Base-by-base conservation (phyloP, 176 grass and related monocot genomes). In the Lolium multiflorum region DNA sequence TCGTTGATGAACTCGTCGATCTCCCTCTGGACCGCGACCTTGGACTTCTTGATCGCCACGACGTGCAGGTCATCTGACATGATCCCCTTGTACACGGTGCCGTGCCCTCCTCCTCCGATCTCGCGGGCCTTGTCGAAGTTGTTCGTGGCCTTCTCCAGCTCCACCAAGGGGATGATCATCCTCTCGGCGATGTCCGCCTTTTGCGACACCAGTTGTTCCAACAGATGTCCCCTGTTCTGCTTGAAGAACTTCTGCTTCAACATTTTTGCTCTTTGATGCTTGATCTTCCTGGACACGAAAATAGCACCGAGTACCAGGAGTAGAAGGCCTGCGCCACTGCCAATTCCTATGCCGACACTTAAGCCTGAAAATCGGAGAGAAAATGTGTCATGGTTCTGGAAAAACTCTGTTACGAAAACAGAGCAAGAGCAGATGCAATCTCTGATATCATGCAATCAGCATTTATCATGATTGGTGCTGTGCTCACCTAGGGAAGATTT, bases 401-500 rank as follows among this genome's bases (percentile, higher is more conserved):
- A 38, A 38, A 68, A 39, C 31, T 69, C 35, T 41, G 22, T 12
- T 13, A 1, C 38, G 11, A 16, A 64, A 69, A 41, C 66, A 11
- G 66, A 70, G 35, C 66, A 41, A 41, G 66, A 69, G 17, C 65
- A 2, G 28, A 28, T 28, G 28, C 28, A 28, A 28, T 28, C 28
- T 28, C 28, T 28, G 28, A 28, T 28, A n/a, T n/a, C n/a, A 28
- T 67, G 64, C 28, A 38, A 9, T 38, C 31, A 7, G 31, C 7
- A 18, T 4, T 38, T 41, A 1, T 69, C 17, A 18, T 10, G 10
- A 62, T 24, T 62, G 22, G 1, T 61, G 0, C 3, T 26, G 22
- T 70, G 66, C 66, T 70, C 66, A 70, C 66, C 66, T 43, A 70
- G 66, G 4, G 37, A 70, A 70, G 66, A 70, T 70, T 43, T 70